These are phyloP conservation scores for Backusella westeae DNA, from an alignment of 192 early-diverging fungal species.

Conservation along the genomic window DNA sequence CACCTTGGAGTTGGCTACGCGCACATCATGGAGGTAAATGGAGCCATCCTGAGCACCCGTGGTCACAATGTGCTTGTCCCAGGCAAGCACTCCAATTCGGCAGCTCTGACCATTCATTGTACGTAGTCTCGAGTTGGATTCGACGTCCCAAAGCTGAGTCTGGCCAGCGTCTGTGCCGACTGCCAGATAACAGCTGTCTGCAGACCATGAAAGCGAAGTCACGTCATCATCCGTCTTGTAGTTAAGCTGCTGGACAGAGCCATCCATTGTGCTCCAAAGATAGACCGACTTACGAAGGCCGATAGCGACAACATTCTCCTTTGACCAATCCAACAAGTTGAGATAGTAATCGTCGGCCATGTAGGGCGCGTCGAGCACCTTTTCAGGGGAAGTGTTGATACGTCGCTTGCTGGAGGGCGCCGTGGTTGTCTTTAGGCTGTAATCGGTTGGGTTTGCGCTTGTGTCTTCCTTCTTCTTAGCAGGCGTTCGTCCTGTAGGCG, in stretches of 20 bases:
- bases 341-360: slow-evolving; percentile 94
- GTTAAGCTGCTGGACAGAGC: slow-evolving; percentile 55
- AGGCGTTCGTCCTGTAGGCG: background rate
- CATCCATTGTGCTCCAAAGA: slow-evolving; percentile 82
- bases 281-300: slow-evolving; percentile 86
- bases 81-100: slow-evolving; percentile 83
- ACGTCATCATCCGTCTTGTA: slow-evolving; percentile 57
- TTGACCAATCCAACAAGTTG: slow-evolving; percentile 92
- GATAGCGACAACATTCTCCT: slow-evolving; percentile 78
- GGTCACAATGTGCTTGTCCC: slow-evolving; percentile 81
- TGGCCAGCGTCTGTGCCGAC: slow-evolving; percentile 79
- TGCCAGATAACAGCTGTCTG: slow-evolving; percentile 61
- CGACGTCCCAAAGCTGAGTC: slow-evolving; percentile 89
- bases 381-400: slow-evolving; percentile 79
- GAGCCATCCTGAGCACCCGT: slow-evolving; percentile 86
- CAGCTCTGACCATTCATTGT: slow-evolving; percentile 80
- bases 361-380: slow-evolving; percentile 86
- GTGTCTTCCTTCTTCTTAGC: background rate
- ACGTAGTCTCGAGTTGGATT: slow-evolving; percentile 68
- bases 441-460: slow-evolving; percentile 55
- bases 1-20: slow-evolving; percentile 80
- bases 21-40: slow-evolving; percentile 95
- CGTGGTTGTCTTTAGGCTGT: slow-evolving; percentile 41
- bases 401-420: slow-evolving; percentile 49
- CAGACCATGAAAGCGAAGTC: slow-evolving; percentile 77